Evolutionary conservation across 805 yeast species (phyloP).

Genomic region (Maudiozyma serrabonitensis): DNA sequence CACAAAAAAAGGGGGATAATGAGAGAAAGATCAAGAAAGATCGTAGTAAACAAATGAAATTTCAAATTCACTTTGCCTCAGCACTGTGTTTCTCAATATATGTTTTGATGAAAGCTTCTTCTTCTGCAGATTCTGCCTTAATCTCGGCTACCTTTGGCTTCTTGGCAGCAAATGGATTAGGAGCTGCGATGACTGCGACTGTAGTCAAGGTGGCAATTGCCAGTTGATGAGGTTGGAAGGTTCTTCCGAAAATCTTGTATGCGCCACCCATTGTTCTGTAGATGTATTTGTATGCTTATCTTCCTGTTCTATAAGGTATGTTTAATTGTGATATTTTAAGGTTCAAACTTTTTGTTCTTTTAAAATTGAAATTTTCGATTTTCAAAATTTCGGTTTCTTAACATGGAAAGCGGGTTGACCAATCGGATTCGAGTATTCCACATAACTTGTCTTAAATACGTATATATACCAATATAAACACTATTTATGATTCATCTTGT

Average conservation of each 20-base stretch:
- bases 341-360: background rate
- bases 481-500: conserved; percentile 34
- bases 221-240: conserved; percentile 75
- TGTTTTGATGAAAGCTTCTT: conserved; percentile 75
- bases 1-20: too few species aligned
- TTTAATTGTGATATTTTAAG: background rate
- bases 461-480: background rate
- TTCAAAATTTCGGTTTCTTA: too few species aligned
- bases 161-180: conserved; percentile 56
- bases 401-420: background rate
- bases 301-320: background rate
- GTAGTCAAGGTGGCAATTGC: conserved; percentile 74
- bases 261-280: conserved; percentile 61
- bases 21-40: background rate
- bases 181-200: conserved; percentile 51
- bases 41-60: background rate
- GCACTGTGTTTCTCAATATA: conserved; percentile 40
- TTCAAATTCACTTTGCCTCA: background rate
- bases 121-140: conserved; percentile 75
- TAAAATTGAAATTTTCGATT: background rate
- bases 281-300: background rate
- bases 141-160: conserved; percentile 57
- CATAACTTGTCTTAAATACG: background rate
- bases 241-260: conserved; percentile 75
- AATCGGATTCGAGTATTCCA: background rate